Evolutionary conservation across 2,329 filamentous ascomycete genomes (phyloP), one percentile per base, ranked within the genome.

Genomic region (Colletotrichum sp.): DNA sequence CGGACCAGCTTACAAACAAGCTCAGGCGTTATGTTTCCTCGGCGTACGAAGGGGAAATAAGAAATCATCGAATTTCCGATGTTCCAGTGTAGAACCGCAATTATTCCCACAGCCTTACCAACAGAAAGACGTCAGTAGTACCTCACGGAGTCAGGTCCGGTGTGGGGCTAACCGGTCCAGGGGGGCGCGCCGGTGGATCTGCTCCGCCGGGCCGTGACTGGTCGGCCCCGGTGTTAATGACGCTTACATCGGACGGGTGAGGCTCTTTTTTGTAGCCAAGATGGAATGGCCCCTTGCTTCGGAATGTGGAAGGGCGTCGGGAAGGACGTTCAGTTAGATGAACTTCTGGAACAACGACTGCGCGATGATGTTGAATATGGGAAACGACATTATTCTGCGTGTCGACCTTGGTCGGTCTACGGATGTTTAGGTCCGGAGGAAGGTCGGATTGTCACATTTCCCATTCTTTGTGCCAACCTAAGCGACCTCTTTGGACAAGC

Each of bases 341-440:
- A 60, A 68, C 43, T 13, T n/a, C 15, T 24, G 12, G 67, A 39
- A 16, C 7, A 13, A 13, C n/a, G 1, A 13, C n/a, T 52, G 43
- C 10, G 43, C n/a, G 43, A 52, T 21, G n/a, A 52, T 52, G 43
- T 21, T 21, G 1, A 21, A 7, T 6, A 10, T 52, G 43, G 10
- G 10, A 52, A 48, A 52, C 43, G 4, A 13, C n/a, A 52, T 15
- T 18, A 26, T 13, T 43, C 21, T 21, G 30, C 18, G 30, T 21
- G n/a, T 28, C 21, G 10, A 9, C 15, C 24, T 59, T 28, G 32
- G 8, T 52, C 5, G 8, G 9, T 13, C 65, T 21, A 21, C 70
- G 74, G 74, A 75, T 65, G n/a, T 28, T 63, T 36, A 73, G 70
- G 59, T 73, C 70, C 70, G 70, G 70, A 69, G 12, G 21, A 55